Base-by-base conservation (phyloP, 768 basidiomycete species). In the Agaricus bisporus region DNA sequence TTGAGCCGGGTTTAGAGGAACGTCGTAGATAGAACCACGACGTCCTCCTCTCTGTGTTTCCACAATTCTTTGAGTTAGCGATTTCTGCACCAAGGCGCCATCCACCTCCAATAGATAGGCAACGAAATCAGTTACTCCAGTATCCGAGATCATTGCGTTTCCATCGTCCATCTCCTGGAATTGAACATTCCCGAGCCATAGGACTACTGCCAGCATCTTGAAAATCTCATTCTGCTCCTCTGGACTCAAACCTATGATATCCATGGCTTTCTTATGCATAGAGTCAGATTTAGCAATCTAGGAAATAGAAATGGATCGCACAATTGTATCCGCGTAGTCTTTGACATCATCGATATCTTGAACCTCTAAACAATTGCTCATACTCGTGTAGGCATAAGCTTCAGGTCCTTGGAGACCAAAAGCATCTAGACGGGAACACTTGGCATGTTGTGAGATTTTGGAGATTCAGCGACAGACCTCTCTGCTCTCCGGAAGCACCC, bases 331-430 rank as follows among this genome's bases (percentile, higher is more conserved):
- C 38, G 73, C 69, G 68, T 88, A 98, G 62, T 99, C 97, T 48
- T 85, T 75, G 22, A 74, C 73, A 73, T 99, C 97, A 60, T 98
- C 82, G 51, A 99, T 95, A 52, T 88, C 92, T 41, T 82, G 79
- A 4, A 99, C 97, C 43, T 91, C 85, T 20, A 98, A 72, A 65
- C 97, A 98, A 55, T 92, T 91, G 64, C 94, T 95, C 60, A 85
- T 71, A 63, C 88, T 93, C 0, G 91, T 98, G 67, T 97, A 98
- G 1, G 87, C 83, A 67, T 98, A 99, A 0, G 92, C 82, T 57
- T 98, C 95, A 1, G 97, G 97, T 2, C 92, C 95, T 70, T 98
- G 94, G 6, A 99, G 73, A 18, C 97, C 97, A 66, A 94, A 95
- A 49, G 84, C 82, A 74, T 98, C 97, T 95, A 68, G 2, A 59